Evolutionary conservation across 148 eudicot genomes (phyloP), one percentile per base, ranked within the genome.

Genomic region (Nepenthes gracilis): DNA sequence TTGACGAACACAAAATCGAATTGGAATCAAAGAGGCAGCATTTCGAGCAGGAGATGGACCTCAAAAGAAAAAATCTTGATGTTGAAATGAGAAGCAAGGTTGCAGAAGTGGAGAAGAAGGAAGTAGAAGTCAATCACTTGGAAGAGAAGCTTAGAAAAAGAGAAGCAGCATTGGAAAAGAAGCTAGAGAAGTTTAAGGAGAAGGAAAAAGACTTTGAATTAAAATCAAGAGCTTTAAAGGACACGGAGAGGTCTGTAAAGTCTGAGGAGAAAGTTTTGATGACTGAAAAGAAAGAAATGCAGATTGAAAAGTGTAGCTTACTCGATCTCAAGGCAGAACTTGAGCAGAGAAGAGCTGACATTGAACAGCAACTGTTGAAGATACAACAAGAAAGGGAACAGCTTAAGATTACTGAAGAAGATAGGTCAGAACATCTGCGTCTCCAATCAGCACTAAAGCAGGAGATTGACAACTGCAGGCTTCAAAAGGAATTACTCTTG

Each of bases 401-500:
- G 57, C 95, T 93, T 36, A 77, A 78, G 57, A 56, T 93, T 77
- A 86, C 96, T 45, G 96, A 86, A 78, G 89, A 86, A 64, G 99
- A 93, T 68, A 79, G 91, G 67, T 60, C 62, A 13, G 89, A 93
- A 61, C 78, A 70, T 74, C 75, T 71, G 55, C 99, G 85, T 57
- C 78, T 93, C 37, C 96, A 88, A 54, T 74, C 86, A 35, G 92
- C 89, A 68, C 71, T 93, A 59, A 88, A 83, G 62, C 73, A 79
- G 57, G 99, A 93, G 72, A 79, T 84, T 67, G 85, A 83, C 45
- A 80, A 81, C 48, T 84, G 81, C 65, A 75, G 88, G 71, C 72
- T 69, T 43, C 89, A 84, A 67, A 82, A 79, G 64, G 95, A 89
- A 67, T 73, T 69, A 58, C 77, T 93, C 43, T 33, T 81, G 75